Conservation (phyloP, 768 basidiomycete genomes). For the Termitomyces heimii region DNA sequence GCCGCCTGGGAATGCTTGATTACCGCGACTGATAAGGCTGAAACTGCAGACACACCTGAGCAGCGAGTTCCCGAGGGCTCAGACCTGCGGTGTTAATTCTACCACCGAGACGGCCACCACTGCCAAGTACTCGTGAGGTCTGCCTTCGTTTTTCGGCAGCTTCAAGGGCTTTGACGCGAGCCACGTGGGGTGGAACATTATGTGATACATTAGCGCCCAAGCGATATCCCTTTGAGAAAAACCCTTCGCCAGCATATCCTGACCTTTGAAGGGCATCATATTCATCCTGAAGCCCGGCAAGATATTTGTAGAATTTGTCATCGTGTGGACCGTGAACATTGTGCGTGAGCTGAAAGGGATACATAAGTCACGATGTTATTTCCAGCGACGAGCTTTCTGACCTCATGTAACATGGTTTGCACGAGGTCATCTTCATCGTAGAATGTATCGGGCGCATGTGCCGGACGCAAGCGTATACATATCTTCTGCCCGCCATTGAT, state of each 20-base stretch:
- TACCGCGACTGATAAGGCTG: not conserved
- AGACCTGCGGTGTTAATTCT: slow-evolving; percentile 30
- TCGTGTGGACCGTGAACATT: slow-evolving; percentile 90
- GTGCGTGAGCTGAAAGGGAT: slow-evolving; percentile 63
- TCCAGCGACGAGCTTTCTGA: slow-evolving; percentile 19
- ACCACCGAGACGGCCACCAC: slow-evolving; percentile 57
- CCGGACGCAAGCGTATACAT: slow-evolving; percentile 72
- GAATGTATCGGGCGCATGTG: slow-evolving; percentile 63
- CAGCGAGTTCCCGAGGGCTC: slow-evolving; percentile 68
- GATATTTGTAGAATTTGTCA: slow-evolving; percentile 72
- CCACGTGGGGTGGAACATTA: slow-evolving; percentile 59
- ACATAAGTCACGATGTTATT: not conserved
- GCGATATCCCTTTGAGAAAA: slow-evolving; percentile 67
- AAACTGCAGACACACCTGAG: slow-evolving; percentile 34
- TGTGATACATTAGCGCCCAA: slow-evolving; percentile 67
- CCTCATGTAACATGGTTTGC: slow-evolving; percentile 89
- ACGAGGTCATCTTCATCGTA: slow-evolving; percentile 71
- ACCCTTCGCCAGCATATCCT: slow-evolving; percentile 90
- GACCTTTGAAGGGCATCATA: slow-evolving; percentile 71
- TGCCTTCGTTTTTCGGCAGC: slow-evolving; percentile 73
- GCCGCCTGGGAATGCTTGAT: slow-evolving; percentile 58
- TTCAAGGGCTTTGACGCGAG: slow-evolving; percentile 61
- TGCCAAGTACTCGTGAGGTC: slow-evolving; percentile 35
- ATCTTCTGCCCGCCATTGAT: slow-evolving; percentile 81
- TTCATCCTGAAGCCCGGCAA: slow-evolving; percentile 75